Percentiles rank a stretch among this genome's conserved stretches.
phyloP scores from a whole-genome alignment of 2,329 filamentous ascomycete genomes.

The Ilyonectria mors-panacis region DNA sequence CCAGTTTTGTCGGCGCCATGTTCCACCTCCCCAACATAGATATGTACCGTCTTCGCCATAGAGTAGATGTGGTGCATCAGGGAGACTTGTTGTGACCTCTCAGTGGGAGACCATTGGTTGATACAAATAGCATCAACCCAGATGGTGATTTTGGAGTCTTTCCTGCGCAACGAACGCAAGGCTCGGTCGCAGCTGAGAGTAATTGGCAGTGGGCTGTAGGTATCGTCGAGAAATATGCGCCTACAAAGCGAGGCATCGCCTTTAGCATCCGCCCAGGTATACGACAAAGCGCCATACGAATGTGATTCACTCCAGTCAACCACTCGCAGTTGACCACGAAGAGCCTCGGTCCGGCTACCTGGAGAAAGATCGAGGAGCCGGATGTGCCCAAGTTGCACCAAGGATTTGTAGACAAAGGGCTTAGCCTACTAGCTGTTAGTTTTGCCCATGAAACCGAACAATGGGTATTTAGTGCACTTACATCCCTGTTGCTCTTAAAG shows the following conservation, averaged over 20 bases:
- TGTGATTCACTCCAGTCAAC: constrained; percentile 15
- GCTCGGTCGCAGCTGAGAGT: constrained; percentile 32
- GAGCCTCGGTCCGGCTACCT: constrained; percentile 12
- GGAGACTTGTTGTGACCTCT: constrained; percentile 32
- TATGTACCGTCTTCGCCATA: constrained; percentile 22
- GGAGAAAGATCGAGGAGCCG: constrained; percentile 29
- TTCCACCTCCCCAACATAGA: constrained; percentile 28
- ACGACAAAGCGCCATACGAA: constrained; percentile 31
- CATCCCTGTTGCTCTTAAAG: not conserved
- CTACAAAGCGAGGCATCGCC: constrained; percentile 29
- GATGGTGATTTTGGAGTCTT: constrained; percentile 8
- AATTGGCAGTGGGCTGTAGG: constrained; percentile 30
- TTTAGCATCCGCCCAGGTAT: constrained; percentile 31
- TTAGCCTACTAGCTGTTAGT: not conserved
- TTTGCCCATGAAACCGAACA: too few species aligned
- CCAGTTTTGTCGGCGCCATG: constrained; percentile 7
- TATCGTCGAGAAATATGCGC: constrained; percentile 32
- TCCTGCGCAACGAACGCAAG: constrained; percentile 18
- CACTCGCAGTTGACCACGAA: constrained; percentile 27
- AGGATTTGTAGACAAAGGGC: constrained; percentile 22
- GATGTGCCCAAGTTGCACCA: constrained; percentile 16
- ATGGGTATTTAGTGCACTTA: not conserved
- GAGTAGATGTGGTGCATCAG: constrained; percentile 35
- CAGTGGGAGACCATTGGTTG: constrained; percentile 27
- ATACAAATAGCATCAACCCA: constrained; percentile 38